Evolutionary conservation across 106 monocot genomes (phyloP).

Genomic region (Phalaenopsis aphrodite): DNA sequence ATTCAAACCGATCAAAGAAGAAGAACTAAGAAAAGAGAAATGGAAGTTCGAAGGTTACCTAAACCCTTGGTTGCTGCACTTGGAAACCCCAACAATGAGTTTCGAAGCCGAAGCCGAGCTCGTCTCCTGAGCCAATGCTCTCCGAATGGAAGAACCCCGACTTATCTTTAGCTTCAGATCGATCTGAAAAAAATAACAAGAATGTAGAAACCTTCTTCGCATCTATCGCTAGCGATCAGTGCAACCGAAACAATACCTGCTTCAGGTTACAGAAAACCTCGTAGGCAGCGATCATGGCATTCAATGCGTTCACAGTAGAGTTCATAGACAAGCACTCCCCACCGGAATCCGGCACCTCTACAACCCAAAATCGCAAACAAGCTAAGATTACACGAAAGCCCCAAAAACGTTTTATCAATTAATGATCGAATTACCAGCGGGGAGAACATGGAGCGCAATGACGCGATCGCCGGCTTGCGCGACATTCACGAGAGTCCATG

Average conservation of each 20-base stretch:
- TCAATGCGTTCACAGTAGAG: background rate
- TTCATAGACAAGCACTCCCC: background rate
- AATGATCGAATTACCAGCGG: conserved; percentile 4
- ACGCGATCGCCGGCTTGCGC: conserved; percentile 42
- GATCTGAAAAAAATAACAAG: background rate
- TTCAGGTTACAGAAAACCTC: conserved; percentile 12
- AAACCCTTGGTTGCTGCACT: background rate
- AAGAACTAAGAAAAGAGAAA: background rate
- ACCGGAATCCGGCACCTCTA: conserved; percentile 3
- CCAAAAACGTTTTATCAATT: background rate
- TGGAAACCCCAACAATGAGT: conserved; percentile 9
- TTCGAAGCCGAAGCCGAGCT: background rate
- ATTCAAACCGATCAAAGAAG: background rate
- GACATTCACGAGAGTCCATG: conserved; percentile 64
- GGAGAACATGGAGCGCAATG: conserved; percentile 43
- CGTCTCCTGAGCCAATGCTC: conserved; percentile 4
- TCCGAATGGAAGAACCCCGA: conserved; percentile 5
- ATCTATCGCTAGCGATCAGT: background rate
- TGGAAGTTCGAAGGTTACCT: background rate
- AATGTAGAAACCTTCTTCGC: background rate
- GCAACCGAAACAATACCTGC: conserved; percentile 8
- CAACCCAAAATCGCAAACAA: background rate
- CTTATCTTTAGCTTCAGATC: conserved; percentile 11
- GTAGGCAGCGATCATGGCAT: conserved; percentile 10
- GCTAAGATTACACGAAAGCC: background rate